Conservation (phyloP, 1,284 basidiomycete species). For the Puccinia triticina region DNA sequence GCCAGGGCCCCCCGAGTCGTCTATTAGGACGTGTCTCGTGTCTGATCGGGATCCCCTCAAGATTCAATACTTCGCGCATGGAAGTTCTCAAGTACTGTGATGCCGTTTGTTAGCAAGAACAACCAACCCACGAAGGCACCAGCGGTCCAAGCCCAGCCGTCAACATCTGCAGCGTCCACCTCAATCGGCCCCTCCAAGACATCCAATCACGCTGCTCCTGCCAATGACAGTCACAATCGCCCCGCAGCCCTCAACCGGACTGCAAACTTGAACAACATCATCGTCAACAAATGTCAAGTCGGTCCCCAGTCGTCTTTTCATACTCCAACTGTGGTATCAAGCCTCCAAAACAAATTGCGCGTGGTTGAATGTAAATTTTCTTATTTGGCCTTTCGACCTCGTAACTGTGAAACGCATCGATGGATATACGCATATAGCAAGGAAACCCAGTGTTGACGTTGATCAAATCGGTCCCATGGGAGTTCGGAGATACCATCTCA, state of each 20-base stretch:
- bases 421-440: slow-evolving; percentile 65
- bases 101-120: slow-evolving; percentile 27
- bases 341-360: neutral
- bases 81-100: no score
- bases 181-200: neutral
- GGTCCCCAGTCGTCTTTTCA: neutral
- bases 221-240: neutral
- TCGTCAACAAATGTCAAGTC: slow-evolving; percentile 71
- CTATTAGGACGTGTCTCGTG: neutral
- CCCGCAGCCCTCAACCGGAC: neutral
- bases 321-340: neutral
- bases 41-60: neutral
- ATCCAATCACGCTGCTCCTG: neutral
- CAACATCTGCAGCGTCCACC: neutral
- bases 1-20: neutral
- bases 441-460: slow-evolving; percentile 83
- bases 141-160: neutral
- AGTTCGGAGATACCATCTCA: slow-evolving; percentile 88
- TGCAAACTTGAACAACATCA: slow-evolving; percentile 64
- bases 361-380: neutral
- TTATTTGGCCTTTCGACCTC: slow-evolving; percentile 23
- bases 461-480: slow-evolving; percentile 85
- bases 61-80: neutral
- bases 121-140: neutral
- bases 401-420: slow-evolving; percentile 10